Evolutionary conservation across 1,284 basidiomycete genomes (phyloP), one percentile per base, ranked within the genome.

Genomic region (Irpex sp.): DNA sequence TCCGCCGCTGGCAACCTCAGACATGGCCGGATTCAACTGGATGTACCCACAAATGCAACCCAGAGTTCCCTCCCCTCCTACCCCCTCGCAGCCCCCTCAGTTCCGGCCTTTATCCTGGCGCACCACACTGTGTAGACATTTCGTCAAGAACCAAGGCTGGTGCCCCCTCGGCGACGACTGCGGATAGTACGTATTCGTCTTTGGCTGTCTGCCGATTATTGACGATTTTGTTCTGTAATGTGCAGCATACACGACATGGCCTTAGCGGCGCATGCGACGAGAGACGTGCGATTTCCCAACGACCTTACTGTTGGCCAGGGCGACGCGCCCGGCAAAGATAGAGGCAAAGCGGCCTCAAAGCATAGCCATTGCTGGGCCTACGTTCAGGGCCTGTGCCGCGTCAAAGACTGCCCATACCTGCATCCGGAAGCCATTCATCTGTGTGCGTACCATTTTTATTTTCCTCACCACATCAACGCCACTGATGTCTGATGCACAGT

Each of bases 131-230:
- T 83, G 80, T 64, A 75, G 75, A 62, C 78, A 82, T 68, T 82
- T 77, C 65, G 63, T 76, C 54, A 77, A 76, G 64, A 78, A 76
- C 61, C 72, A 75, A 19, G 82, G 81, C 4, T 78, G 75, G 76
- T 84, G 82, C 67, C 80, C 79, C 2, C 67, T 76, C 9, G 81
- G 77, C 15, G 71, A 76, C 9, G 69, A 73, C n/a, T 83, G 81
- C 64, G 76, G 72, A 65, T 81, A 82, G 82, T 83, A 70, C 67
- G 81, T 69, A 11, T 37, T 9, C 49, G 55, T 58, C 26, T 58
- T 62, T 44, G 15, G 8, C 40, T 15, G 15, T 15, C 15, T 11
- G 15, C 40, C 15, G 40, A 11, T 15, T 44, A 44, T 44, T 44
- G 15, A 44, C 15, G 8, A 44, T 9, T 15, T 44, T 15, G 15